A percentile compares a stretch with the other conserved stretches of the same genome.
phyloP scores from a whole-genome alignment of 441 rosid species.

The Populus hybrid region DNA sequence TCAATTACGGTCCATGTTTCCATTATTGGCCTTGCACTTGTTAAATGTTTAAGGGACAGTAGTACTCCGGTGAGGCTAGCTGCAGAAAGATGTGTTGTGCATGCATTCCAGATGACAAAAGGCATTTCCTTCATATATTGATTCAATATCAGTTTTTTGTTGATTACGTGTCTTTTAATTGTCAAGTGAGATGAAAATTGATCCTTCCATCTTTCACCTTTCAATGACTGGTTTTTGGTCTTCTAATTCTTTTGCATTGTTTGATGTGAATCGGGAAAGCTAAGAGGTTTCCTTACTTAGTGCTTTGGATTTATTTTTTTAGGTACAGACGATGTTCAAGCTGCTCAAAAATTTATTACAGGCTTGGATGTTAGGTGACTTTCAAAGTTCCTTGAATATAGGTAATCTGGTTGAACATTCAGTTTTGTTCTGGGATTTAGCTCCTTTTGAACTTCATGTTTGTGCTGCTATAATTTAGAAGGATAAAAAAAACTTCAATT shows the following conservation, averaged over 20 bases:
- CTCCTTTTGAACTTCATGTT: neutral
- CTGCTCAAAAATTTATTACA: conserved; percentile 86
- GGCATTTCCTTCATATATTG: conserved; percentile 37
- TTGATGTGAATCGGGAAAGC: neutral
- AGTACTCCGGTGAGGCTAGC: conserved; percentile 92
- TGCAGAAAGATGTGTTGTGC: conserved; percentile 92
- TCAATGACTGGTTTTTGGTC: neutral
- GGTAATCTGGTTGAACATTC: conserved; percentile 39
- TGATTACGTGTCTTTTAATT: neutral
- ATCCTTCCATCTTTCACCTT: neutral
- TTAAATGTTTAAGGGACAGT: conserved; percentile 82
- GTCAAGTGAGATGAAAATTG: neutral
- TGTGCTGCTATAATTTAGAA: neutral
- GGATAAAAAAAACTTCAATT: no score
- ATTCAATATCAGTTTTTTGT: neutral
- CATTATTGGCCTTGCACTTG: conserved; percentile 73
- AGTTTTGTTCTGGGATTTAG: neutral
- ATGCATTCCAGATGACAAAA: conserved; percentile 74
- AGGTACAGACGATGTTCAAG: conserved; percentile 81
- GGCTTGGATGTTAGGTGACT: conserved; percentile 97
- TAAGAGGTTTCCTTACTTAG: neutral
- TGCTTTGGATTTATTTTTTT: conserved; percentile 14
- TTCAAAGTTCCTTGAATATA: conserved; percentile 68
- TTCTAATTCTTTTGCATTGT: neutral
- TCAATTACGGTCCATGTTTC: conserved; percentile 44